Evolutionary conservation across 495 filamentous ascomycete species (phyloP), one percentile per base, ranked within the genome.

Genomic region (Hamigera avellanea): DNA sequence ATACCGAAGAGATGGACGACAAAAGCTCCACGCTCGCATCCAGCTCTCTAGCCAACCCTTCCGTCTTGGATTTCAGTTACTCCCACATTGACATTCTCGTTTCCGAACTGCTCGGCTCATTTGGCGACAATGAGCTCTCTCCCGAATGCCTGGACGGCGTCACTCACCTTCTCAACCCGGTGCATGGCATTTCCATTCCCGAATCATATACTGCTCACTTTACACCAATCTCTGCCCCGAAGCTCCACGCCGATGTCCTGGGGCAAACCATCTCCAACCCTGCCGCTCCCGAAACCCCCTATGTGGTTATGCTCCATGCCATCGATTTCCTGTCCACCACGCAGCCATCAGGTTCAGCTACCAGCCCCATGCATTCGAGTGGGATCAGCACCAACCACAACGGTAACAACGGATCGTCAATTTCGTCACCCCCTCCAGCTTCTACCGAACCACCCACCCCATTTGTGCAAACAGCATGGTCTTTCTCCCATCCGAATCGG

Each of bases 41-140:
- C 19, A 40, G 45, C 19, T 30, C 45, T 14, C 15, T 35, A 8
- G 37, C 35, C 8, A 37, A 23, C 8, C 13, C 19, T 16, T 14
- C 49, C 1, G 44, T 37, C 4, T 18, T 43, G 30, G 37, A 29
- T 14, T 8, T 6, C 19, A 30, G 35, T 5, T 55, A 75, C 47
- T 74, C 72, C 39, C 78, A 76, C 27, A 82, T 96, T 32, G 91
- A 99, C 54, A 95, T 99, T 37, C 60, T 96, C 2, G 73, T 99
- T 5, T 94, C 86, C 1, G 91, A 99, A 53, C 76, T 99, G 1
- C 70, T 99, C 1, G 89, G 89, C 26, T 93, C 86, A 27, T 96
- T 91, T 53, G 86, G 73, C 35, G 85, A 93, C 58, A 91, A 93
- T 50, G 86, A 93, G 54, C 77, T 89, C 2, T 87, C 83, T 1